These are phyloP conservation scores for Kluyveromyces lactis DNA, from an alignment of 805 yeast genomes.

Conservation along the genomic window DNA sequence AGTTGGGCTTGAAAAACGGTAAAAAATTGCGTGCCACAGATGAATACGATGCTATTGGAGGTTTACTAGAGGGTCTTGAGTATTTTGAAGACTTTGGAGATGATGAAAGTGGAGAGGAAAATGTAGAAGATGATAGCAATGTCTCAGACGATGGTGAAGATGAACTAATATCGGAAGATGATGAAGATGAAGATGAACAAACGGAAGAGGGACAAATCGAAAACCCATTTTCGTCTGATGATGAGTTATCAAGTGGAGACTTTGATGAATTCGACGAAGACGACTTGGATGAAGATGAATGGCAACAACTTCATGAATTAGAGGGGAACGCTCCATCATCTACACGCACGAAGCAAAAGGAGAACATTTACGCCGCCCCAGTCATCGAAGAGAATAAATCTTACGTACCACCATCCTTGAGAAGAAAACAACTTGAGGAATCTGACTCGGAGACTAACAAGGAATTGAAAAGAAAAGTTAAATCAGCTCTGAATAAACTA, in stretches of 20 bases:
- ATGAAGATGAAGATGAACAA: constrained; percentile 15
- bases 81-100: constrained; percentile 33
- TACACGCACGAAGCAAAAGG: constrained; percentile 33
- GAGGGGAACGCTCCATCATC: constrained; percentile 25
- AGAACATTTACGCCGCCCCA: constrained; percentile 74
- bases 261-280: constrained; percentile 37
- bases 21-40: constrained; percentile 39
- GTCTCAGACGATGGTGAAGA: constrained; percentile 17
- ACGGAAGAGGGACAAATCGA: constrained; percentile 22
- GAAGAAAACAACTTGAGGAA: constrained; percentile 41
- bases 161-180: constrained; percentile 18
- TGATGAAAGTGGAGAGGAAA: constrained; percentile 23
- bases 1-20: constrained; percentile 59
- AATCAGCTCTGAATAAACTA: constrained; percentile 80
- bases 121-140: constrained; percentile 14
- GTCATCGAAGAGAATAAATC: constrained; percentile 30
- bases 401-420: constrained; percentile 83
- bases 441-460: constrained; percentile 38
- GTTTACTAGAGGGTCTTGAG: constrained; percentile 63
- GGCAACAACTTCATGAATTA: constrained; percentile 23
- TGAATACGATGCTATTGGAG: constrained; percentile 74
- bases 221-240: constrained; percentile 34
- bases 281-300: constrained; percentile 30
- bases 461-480: constrained; percentile 53
- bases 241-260: constrained; percentile 35